phyloP scores from a whole-genome alignment of 257 asterid species.

The Capsicum pubescens region DNA sequence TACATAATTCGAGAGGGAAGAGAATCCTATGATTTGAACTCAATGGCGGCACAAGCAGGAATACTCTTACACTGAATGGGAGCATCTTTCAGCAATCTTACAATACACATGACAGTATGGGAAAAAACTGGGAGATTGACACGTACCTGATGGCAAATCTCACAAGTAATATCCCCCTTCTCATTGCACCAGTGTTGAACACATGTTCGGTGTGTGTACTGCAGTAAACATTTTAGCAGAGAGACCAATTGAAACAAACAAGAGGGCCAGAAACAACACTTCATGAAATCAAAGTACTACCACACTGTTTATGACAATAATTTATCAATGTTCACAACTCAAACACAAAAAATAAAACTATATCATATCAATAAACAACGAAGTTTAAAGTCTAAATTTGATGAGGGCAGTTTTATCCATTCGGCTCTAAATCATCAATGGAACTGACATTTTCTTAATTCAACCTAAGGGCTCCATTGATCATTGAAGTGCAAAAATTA shows the following conservation, averaged over 20 bases:
- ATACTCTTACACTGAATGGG: neutral
- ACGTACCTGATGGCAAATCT: constrained; percentile 91
- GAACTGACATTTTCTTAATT: neutral
- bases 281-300: too few species aligned
- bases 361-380: neutral
- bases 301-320: neutral
- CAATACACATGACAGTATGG: neutral
- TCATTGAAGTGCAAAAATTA: neutral
- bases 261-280: neutral
- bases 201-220: constrained; percentile 97
- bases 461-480: neutral
- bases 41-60: neutral
- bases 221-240: constrained; percentile 43
- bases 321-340: neutral
- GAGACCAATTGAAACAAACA: constrained; percentile 21
- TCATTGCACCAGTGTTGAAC: constrained; percentile 98
- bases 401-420: neutral
- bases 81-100: neutral
- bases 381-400: neutral
- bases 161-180: constrained; percentile 97
- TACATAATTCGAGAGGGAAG: neutral
- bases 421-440: neutral
- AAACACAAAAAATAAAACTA: neutral
- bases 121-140: constrained; percentile 25
- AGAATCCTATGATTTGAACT: neutral